Percentiles rank a stretch among this genome's conserved stretches.
Conservation (phyloP, 257 asterid genomes). For the Coffea canephora region DNA sequence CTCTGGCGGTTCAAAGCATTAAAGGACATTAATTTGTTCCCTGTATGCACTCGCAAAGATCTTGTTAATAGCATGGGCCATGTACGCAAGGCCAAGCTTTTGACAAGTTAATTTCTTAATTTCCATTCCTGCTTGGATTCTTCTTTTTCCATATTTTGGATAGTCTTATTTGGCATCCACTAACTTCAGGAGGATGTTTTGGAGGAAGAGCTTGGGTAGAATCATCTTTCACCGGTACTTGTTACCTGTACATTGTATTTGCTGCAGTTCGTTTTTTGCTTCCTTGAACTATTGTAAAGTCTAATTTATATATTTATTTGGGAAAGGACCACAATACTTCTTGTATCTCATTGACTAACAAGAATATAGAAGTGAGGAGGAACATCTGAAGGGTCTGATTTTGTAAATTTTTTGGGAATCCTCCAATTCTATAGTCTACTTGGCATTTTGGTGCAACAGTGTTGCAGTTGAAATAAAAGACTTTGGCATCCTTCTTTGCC, state of each 20-base stretch:
- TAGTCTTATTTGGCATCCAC: slow-evolving; percentile 4
- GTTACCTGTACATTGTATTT: background rate
- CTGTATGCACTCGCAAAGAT: slow-evolving; percentile 95
- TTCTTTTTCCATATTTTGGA: background rate
- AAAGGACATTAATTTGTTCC: slow-evolving; percentile 65
- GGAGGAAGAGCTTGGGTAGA: slow-evolving; percentile 1
- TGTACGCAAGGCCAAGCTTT: slow-evolving; percentile 90
- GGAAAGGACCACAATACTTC: background rate
- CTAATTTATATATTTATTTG: background rate
- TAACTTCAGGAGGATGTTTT: background rate
- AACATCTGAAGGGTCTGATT: background rate
- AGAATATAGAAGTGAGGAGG: background rate
- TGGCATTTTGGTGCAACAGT: background rate
- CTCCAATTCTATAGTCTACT: background rate
- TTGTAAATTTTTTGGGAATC: background rate
- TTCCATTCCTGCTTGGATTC: background rate
- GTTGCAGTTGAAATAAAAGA: background rate
- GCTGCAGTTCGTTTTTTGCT: background rate
- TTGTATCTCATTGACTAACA: no score
- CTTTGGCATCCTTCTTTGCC: background rate
- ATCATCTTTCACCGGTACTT: background rate
- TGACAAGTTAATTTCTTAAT: slow-evolving; percentile 36
- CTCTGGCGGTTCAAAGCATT: slow-evolving; percentile 81
- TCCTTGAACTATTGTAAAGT: background rate
- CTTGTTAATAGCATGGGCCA: slow-evolving; percentile 98